Base-by-base conservation (phyloP, 495 filamentous ascomycete genomes). In the Penicillium tannophilum region DNA sequence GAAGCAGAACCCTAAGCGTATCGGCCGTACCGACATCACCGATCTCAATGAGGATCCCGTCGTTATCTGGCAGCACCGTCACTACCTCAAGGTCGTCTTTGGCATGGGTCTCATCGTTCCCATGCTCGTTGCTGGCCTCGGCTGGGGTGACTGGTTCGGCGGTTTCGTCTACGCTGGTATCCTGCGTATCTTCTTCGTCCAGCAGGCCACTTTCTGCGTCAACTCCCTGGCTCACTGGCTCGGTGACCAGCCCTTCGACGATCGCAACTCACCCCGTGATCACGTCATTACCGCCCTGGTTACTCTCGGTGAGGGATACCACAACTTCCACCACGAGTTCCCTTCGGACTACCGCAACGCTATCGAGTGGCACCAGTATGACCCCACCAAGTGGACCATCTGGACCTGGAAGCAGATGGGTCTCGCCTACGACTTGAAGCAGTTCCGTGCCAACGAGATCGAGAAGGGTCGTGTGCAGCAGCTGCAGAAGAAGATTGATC, bases 291-390 rank as follows among this genome's bases (percentile, higher is more conserved):
- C 94, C 45, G 94, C 94, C 49, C 78, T 98, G 12, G 90, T 95
- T 55, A 98, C 94, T 47, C 91, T 98, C 30, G 94, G 94, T 50
- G 94, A 98, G 75, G 94, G 94, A 52, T 98, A 98, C 81, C 93
- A 98, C 84, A 97, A 96, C 82, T 98, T 98, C 87, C 94, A 98
- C 82, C 94, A 98, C 83, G 94, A 98, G 72, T 98, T 98, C 80
- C 94, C 94, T 53, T 95, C 91, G 14, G 94, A 98, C 75, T 97
- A 97, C 88, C 91, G 94, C 72, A 98, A 98, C 75, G 94, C 93
- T 52, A 95, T 98, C 62, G 82, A 97, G 70, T 97, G 92, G 91
- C 90, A 89, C 81, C 94, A 98, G 81, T 98, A 98, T 69, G 94
- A 98, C 77, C 94, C 94, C 20, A 98, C 94, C 74, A 98, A 98